These are phyloP conservation scores for Colletotrichum sansevieriae DNA, from an alignment of 2,329 filamentous ascomycete genomes.

Conservation along the genomic window DNA sequence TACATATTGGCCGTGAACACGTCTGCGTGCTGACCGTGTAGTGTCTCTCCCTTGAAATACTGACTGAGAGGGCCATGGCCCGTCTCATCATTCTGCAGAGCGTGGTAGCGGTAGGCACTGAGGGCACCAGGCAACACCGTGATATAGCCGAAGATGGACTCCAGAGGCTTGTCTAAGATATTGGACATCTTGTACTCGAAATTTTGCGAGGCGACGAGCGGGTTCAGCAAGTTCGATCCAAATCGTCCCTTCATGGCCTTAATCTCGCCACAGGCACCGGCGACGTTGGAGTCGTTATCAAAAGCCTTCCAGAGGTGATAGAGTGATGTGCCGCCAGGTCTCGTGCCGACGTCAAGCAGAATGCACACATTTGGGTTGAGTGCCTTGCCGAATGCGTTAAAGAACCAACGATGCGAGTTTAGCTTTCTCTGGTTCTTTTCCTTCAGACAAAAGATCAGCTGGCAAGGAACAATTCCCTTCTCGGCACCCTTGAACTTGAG, in stretches of 20 bases:
- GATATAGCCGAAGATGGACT: conserved; percentile 98
- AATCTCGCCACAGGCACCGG: conserved; percentile 96
- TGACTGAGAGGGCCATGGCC: conserved; percentile 96
- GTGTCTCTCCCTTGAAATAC: conserved; percentile 98
- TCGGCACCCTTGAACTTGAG: conserved; percentile 99
- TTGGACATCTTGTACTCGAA: conserved; percentile 99
- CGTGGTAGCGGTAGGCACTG: conserved; percentile 95
- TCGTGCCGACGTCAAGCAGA: conserved; percentile 94
- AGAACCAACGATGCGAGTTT: conserved; percentile 99
- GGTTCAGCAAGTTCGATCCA: conserved; percentile 88
- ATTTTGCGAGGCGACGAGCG: conserved; percentile 95
- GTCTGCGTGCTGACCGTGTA: conserved; percentile 95
- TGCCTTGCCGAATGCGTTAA: conserved; percentile 95
- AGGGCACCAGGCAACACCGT: conserved; percentile 95
- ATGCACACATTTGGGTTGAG: conserved; percentile 98
- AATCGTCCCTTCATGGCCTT: conserved; percentile 94
- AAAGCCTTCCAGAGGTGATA: conserved; percentile 99
- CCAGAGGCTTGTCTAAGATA: conserved; percentile 95
- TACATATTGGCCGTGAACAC: conserved; percentile 99
- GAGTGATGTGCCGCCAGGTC: conserved; percentile 88
- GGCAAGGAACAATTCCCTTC: conserved; percentile 97
- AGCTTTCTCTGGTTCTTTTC: conserved; percentile 98
- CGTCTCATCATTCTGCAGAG: conserved; percentile 94
- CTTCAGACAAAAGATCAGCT: conserved; percentile 98
- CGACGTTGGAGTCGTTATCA: conserved; percentile 96